Evolutionary conservation across 176 grass and related monocot species (phyloP), one percentile per base, ranked within the genome.

Genomic region (Puya raimondii): DNA sequence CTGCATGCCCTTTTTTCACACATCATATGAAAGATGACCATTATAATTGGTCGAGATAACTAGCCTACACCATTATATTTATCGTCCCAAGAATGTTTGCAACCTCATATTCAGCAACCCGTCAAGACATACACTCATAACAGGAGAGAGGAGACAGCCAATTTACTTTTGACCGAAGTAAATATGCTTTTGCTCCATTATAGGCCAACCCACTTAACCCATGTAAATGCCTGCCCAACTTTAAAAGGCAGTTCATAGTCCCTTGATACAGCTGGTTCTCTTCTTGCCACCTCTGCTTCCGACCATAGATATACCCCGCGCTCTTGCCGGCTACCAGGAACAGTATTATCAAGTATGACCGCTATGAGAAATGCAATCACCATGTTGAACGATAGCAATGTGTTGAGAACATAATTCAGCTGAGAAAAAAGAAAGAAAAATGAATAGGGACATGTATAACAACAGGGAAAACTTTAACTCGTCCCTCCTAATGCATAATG

Each of bases 271-370:
- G 89, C 66, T 16, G 82, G 53, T 72, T 99, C 95, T 81, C 84
- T 81, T 77, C 69, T 96, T 20, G 84, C 82, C 0, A 58, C 82
- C 82, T 94, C 95, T 56, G 75, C 53, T 64, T 90, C 84, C 70
- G 89, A 97, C 94, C 95, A 99, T 18, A 99, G 83, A 84, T 99
- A 99, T 70, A 91, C 67, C 9, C 95, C 95, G 22, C 95, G 84
- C 77, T 99, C 95, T 84, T 85, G 82, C 21, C 13, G 66, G 15
- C 95, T 78, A 29, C 89, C 95, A 59, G 90, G 90, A 74, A 94
- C 90, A 21, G 90, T 99, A 49, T 91, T 93, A 81, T 99, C 95
- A 64, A 99, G 85, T 53, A 99, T 18, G 1, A 86, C 42, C 63
- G 87, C 95, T 53, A 93, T 84, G 47, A 94, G 74, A 91, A 99